These are phyloP conservation scores for Lolium multiflorum DNA, from an alignment of 176 grass and related monocot genomes.

Conservation along the genomic window DNA sequence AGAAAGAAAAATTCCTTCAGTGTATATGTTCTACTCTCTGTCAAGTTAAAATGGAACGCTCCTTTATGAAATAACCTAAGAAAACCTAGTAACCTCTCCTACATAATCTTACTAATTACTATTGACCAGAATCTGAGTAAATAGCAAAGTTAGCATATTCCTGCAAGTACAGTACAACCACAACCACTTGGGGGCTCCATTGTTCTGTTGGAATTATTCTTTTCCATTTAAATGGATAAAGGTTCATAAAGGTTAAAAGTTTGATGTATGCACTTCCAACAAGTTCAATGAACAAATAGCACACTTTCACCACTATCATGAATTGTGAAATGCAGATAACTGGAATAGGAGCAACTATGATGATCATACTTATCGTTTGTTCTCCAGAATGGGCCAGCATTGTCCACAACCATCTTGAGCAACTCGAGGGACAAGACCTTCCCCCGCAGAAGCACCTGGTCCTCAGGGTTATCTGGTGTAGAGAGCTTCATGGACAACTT, in stretches of 20 bases:
- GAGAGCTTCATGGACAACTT: slow-evolving; percentile 98
- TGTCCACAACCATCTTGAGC: slow-evolving; percentile 87
- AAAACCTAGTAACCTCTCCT: background rate
- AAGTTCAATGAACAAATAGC: too few species aligned
- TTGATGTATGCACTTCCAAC: too few species aligned
- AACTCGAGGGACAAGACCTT: slow-evolving; percentile 92
- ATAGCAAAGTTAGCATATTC: background rate
- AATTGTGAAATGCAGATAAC: slow-evolving; percentile 30
- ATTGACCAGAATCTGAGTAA: slow-evolving; percentile 3
- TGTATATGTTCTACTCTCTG: background rate
- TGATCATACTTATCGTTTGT: slow-evolving; percentile 81
- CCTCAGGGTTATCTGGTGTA: slow-evolving; percentile 67
- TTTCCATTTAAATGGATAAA: too few species aligned
- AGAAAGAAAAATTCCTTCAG: slow-evolving; percentile 22
- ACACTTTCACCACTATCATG: too few species aligned
- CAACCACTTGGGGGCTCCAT: too few species aligned
- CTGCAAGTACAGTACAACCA: too few species aligned
- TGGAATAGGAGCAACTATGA: slow-evolving; percentile 18
- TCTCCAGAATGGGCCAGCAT: slow-evolving; percentile 84
- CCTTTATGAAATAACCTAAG: too few species aligned
- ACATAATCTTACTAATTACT: slow-evolving; percentile 12
- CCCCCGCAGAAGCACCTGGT: slow-evolving; percentile 82
- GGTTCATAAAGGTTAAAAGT: too few species aligned
- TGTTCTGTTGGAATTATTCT: too few species aligned
- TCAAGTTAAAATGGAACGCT: slow-evolving; percentile 25